Percentiles rank a stretch among this genome's conserved stretches.
These are phyloP conservation scores for Suillus brevipes DNA, from an alignment of 768 basidiomycete species.

Conservation along the genomic window DNA sequence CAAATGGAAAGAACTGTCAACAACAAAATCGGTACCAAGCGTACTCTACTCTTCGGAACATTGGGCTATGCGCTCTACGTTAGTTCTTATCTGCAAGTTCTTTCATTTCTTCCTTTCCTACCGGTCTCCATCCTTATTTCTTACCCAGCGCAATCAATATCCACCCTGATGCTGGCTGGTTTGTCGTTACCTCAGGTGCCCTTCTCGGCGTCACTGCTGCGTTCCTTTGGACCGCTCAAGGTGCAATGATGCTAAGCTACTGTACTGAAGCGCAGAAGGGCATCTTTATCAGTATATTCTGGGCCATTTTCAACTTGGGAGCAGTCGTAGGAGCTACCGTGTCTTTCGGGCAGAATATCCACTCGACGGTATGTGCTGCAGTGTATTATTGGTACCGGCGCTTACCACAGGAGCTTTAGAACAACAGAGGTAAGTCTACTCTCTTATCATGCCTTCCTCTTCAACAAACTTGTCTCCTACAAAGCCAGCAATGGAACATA, in stretches of 20 bases:
- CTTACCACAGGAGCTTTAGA: constrained; percentile 13
- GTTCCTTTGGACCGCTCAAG: constrained; percentile 78
- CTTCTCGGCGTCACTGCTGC: constrained; percentile 69
- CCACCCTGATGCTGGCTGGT: constrained; percentile 55
- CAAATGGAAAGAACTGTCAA: constrained; percentile 58
- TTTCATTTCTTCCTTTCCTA: background rate
- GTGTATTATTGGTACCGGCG: background rate
- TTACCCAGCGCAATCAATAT: constrained; percentile 62
- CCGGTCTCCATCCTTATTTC: background rate
- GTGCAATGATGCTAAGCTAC: constrained; percentile 76
- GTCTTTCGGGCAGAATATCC: constrained; percentile 67
- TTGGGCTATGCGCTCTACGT: constrained; percentile 75
- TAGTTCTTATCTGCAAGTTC: constrained; percentile 62
- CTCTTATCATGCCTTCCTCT: constrained; percentile 1
- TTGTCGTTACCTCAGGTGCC: constrained; percentile 69
- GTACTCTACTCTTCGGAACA: constrained; percentile 72
- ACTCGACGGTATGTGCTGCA: constrained; percentile 49
- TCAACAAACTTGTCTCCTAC: background rate
- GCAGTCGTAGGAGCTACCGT: constrained; percentile 75
- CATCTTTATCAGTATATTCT: constrained; percentile 71
- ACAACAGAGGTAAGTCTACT: constrained; percentile 25
- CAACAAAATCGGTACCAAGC: constrained; percentile 70
- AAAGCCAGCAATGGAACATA: constrained; percentile 71
- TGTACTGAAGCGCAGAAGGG: constrained; percentile 78
- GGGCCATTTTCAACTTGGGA: constrained; percentile 81